Evolutionary conservation across 2,329 filamentous ascomycete genomes (phyloP), one percentile per base, ranked within the genome.

Genomic region (Dothideomycetidae sp.): DNA sequence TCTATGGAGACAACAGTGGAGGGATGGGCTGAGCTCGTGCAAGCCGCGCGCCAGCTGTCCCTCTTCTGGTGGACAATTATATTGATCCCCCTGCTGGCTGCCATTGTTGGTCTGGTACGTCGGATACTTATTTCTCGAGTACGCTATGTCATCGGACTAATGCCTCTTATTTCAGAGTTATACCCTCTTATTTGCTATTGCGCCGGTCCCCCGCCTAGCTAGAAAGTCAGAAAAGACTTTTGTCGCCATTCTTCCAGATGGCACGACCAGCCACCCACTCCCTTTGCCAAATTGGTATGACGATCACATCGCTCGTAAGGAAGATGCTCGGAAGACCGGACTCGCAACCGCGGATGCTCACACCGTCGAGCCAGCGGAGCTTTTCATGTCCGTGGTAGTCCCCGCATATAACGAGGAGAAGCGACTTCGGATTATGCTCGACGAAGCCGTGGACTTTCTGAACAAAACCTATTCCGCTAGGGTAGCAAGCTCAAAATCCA

Each of bases 341-440:
- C 51, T 53, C 18, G 37, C 52, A 5, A 46, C 52, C 38, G 49
- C 52, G 28, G 65, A 74, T 45, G 57, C 67, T 11, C 68, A 73
- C 47, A 59, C 64, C 31, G 79, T 92, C 38, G 79, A 85, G 45
- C 69, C 77, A 2, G 72, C 85, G 10, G 76, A 86, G 44, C 61
- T 94, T n/a, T 81, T 80, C 54, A 75, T 98, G 66, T 90, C 81
- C 37, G 76, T 96, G 5, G 84, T 98, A 0, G 78, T 98, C 30
- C 90, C 90, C 0, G 90, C 90, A 7, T 98, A 85, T 68, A 98
- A 98, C 49, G 90, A 98, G 54, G 79, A 88, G 55, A 70, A 81
- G 41, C 76, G 90, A 18, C 69, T 98, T 32, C 68, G 75, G 10
- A 79, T 78, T 9, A 93, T 93, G 62, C 68, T 98, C 10, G 78